Percentiles rank a stretch among this genome's conserved stretches.
Conservation (phyloP, 768 basidiomycete genomes). For the Suillus lakei region DNA sequence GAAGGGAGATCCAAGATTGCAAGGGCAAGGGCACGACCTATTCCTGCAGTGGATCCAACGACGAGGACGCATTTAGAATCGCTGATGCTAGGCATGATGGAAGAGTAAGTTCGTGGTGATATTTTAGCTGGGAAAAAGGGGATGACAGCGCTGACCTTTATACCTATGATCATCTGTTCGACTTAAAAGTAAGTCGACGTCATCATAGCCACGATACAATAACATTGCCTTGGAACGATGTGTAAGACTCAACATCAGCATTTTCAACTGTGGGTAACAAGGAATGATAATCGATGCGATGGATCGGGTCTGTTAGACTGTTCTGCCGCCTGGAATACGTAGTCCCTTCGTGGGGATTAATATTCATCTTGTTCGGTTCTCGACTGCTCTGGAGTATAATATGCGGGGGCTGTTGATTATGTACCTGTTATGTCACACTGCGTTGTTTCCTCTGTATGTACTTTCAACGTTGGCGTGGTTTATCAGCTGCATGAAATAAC, state of each 20-base stretch:
- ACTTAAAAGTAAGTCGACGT: background rate
- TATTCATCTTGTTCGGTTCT: background rate
- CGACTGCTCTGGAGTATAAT: background rate
- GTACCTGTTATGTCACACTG: too few relatives aligned
- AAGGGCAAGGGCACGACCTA: constrained; percentile 60
- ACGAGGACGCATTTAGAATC: constrained; percentile 56
- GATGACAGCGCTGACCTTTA: background rate
- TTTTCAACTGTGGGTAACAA: background rate
- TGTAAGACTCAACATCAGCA: background rate
- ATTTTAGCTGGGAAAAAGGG: background rate
- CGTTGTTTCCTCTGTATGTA: background rate
- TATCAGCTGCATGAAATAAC: constrained; percentile 1
- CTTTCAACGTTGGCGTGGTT: too few relatives aligned
- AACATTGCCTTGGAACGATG: too few relatives aligned
- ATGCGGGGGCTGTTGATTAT: too few relatives aligned
- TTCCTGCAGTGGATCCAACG: constrained; percentile 62
- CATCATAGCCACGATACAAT: background rate
- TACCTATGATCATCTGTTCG: background rate
- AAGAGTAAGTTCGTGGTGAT: background rate
- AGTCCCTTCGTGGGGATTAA: too few relatives aligned
- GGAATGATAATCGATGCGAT: background rate
- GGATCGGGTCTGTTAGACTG: background rate
- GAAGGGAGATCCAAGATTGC: constrained; percentile 51
- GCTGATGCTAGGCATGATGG: constrained; percentile 42
- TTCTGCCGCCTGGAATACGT: background rate